Conservation (phyloP, 495 filamentous ascomycete species). For the Xylaria palmicola region DNA sequence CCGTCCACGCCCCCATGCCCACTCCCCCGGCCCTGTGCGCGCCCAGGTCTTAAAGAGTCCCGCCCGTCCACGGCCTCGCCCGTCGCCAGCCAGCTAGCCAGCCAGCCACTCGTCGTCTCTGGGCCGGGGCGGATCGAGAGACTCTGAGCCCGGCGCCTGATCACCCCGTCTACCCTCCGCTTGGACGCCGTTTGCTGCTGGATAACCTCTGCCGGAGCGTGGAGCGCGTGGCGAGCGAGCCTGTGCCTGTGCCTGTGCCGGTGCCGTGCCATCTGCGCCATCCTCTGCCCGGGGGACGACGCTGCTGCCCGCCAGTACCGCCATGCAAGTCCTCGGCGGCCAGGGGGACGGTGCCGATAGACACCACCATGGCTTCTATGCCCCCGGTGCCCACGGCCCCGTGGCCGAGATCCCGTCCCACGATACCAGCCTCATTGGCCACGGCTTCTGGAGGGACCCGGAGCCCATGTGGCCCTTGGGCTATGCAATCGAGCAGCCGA, state of each 20-base stretch:
- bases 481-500: background rate
- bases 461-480: background rate
- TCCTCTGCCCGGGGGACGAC: background rate
- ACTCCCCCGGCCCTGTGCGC: no score
- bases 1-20: no score
- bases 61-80: background rate
- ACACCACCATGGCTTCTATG: background rate
- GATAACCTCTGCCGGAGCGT: no score
- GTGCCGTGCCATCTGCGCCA: background rate
- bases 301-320: background rate
- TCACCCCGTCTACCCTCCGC: background rate
- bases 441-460: background rate
- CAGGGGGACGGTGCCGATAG: background rate
- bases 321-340: background rate
- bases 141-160: background rate
- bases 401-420: background rate
- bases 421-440: background rate
- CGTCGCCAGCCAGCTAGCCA: no score
- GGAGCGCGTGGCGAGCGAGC: no score
- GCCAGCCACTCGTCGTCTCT: background rate
- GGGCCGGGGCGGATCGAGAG: background rate
- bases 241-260: no score
- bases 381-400: background rate
- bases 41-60: no score
- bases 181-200: no score